These are phyloP conservation scores for Podila verticillata DNA, from an alignment of 192 early-diverging fungal species.

Conservation along the genomic window DNA sequence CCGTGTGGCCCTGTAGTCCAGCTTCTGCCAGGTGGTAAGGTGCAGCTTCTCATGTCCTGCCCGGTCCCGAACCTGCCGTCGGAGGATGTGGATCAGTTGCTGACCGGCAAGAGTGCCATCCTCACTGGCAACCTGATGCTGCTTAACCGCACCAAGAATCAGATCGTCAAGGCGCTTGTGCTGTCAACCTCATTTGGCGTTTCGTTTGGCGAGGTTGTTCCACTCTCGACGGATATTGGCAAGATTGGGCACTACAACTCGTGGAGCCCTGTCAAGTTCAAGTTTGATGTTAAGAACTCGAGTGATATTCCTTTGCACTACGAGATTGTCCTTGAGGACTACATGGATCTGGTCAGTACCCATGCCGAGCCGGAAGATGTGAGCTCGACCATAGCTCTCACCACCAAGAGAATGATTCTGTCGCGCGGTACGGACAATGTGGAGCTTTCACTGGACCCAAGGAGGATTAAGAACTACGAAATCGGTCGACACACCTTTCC, in stretches of 20 bases:
- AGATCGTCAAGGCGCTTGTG: conserved; percentile 69
- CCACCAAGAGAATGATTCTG: conserved; percentile 38
- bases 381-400: not conserved
- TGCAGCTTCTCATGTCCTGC: conserved; percentile 58
- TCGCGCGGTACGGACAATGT: conserved; percentile 53
- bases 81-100: conserved; percentile 47
- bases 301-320: conserved; percentile 72
- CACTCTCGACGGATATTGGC: conserved; percentile 73
- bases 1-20: conserved; percentile 54
- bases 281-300: conserved; percentile 70
- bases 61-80: conserved; percentile 58
- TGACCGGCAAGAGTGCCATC: conserved; percentile 63
- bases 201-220: conserved; percentile 57
- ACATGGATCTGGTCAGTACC: conserved; percentile 54
- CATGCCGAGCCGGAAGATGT: conserved; percentile 3
- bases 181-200: conserved; percentile 68
- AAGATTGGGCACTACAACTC: conserved; percentile 82
- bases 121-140: conserved; percentile 69
- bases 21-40: conserved; percentile 57
- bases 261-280: conserved; percentile 69
- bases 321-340: conserved; percentile 57
- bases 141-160: conserved; percentile 58
- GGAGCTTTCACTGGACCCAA: conserved; percentile 73
- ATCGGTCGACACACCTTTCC: conserved; percentile 59
- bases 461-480: conserved; percentile 57